These are phyloP conservation scores for Fusarium sp. DNA, from an alignment of 2,329 filamentous ascomycete species.

Conservation along the genomic window DNA sequence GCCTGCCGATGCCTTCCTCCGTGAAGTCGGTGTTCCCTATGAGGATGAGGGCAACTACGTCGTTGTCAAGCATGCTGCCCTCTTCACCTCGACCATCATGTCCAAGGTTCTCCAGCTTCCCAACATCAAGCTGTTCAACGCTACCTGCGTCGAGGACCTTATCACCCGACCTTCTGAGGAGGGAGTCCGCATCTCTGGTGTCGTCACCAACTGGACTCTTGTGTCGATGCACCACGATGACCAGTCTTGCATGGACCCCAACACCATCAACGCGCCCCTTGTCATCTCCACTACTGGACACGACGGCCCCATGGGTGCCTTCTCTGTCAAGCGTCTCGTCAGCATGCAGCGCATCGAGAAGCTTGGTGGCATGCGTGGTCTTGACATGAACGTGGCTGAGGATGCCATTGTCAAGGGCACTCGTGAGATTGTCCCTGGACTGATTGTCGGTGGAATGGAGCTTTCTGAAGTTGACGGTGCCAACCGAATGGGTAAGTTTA, in stretches of 20 bases:
- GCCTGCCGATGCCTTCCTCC: conserved; percentile 86
- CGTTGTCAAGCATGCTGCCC: conserved; percentile 91
- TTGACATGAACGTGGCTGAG: conserved; percentile 93
- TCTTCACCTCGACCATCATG: conserved; percentile 90
- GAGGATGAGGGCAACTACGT: conserved; percentile 92
- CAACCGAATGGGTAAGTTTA: conserved; percentile 81
- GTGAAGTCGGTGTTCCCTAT: conserved; percentile 83
- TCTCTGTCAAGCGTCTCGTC: conserved; percentile 90
- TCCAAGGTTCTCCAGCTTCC: conserved; percentile 85
- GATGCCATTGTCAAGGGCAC: conserved; percentile 95
- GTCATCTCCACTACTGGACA: conserved; percentile 93
- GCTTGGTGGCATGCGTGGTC: conserved; percentile 90
- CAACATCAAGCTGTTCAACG: conserved; percentile 97
- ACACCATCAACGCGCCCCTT: conserved; percentile 93
- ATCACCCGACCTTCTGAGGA: conserved; percentile 78
- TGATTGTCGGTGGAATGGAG: conserved; percentile 97
- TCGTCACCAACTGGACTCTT: conserved; percentile 96
- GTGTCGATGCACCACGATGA: conserved; percentile 89
- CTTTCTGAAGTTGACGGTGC: conserved; percentile 90
- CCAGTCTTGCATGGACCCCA: conserved; percentile 96
- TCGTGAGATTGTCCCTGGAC: conserved; percentile 85
- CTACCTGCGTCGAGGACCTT: conserved; percentile 90
- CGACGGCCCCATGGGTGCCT: conserved; percentile 90
- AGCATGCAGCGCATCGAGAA: conserved; percentile 87
- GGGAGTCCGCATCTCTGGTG: conserved; percentile 80